Evolutionary conservation across 2,329 filamentous ascomycete genomes (phyloP), one percentile per base, ranked within the genome.

Genomic region (Podosphaera leucotricha): DNA sequence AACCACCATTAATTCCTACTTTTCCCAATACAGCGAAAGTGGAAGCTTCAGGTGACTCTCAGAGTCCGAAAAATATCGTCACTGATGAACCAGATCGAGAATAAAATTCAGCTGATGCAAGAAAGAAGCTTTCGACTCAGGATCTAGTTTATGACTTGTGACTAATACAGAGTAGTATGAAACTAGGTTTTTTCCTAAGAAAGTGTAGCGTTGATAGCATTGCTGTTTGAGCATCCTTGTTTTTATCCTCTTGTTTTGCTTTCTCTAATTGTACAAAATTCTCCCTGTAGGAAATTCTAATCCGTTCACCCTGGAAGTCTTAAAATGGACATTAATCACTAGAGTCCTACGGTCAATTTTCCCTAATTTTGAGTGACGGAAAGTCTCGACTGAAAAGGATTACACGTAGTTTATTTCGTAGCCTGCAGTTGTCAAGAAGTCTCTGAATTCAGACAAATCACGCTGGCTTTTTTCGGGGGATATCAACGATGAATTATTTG

Each of bases 1-100:
- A 70, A 46, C 72, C 73, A 3, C 72, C 73, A 2, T 7, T 33
- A 33, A 33, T 33, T 33, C 28, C 28, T 4, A n/a, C 28, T 33
- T 33, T 13, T 11, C 11, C 8, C 13, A 33, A n/a, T n/a, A 3
- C 6, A n/a, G 28, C 28, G 3, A 33, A 33, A 13, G 39, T 2
- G 26, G 39, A 28, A 35, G 28, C 19, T 21, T 20, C 26, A 11
- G 26, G 20, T 21, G 28, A 36, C 16, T 18, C 41, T 11, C 15
- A 33, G 18, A 33, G 6, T 33, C 15, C 28, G 15, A 33, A 33
- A 33, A 13, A 13, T 33, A n/a, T 13, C 8, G 28, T 13, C 13
- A 11, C 6, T 4, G 28, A 33, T 33, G 28, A 6, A 33, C 15
- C 28, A 3, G 15, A 33, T 33, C 15, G 28, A 6, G 28, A 33